A percentile compares a stretch with the other conserved stretches of the same genome.
phyloP scores from a whole-genome alignment of 805 yeast genomes.

The Wickerhamiella sorbophila region DNA sequence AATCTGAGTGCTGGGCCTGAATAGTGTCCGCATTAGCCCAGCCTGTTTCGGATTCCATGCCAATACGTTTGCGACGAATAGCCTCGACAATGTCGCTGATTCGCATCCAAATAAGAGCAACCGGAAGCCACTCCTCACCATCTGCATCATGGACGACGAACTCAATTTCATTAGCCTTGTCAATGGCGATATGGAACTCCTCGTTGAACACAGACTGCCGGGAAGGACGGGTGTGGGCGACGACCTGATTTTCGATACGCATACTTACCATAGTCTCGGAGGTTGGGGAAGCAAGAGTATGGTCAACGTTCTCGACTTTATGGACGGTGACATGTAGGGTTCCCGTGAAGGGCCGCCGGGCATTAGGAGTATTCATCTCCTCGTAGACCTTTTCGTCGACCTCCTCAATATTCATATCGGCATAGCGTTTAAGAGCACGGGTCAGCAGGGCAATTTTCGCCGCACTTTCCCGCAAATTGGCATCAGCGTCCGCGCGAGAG shows the following conservation, averaged over 20 bases:
- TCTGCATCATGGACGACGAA: slow-evolving; percentile 72
- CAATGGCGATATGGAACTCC: slow-evolving; percentile 64
- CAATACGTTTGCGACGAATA: slow-evolving; percentile 74
- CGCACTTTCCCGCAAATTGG: slow-evolving; percentile 70
- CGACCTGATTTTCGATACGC: slow-evolving; percentile 82
- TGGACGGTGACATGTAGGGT: slow-evolving; percentile 55
- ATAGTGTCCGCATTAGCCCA: slow-evolving; percentile 65
- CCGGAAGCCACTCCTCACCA: slow-evolving; percentile 53
- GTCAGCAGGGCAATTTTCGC: slow-evolving; percentile 73
- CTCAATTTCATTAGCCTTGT: slow-evolving; percentile 85
- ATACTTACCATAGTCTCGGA: slow-evolving; percentile 68
- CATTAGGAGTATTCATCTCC: slow-evolving; percentile 39
- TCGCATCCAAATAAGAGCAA: slow-evolving; percentile 83
- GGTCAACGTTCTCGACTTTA: slow-evolving; percentile 81
- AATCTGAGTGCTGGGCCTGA: slow-evolving; percentile 27
- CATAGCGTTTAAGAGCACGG: slow-evolving; percentile 73
- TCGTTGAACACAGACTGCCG: slow-evolving; percentile 68
- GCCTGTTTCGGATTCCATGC: slow-evolving; percentile 34
- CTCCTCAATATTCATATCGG: slow-evolving; percentile 57
- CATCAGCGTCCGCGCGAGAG: slow-evolving; percentile 75
- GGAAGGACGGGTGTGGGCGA: slow-evolving; percentile 51
- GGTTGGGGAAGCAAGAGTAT: slow-evolving; percentile 63
- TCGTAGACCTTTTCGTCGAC: slow-evolving; percentile 8
- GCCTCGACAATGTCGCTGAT: slow-evolving; percentile 90
- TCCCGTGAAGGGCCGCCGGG: slow-evolving; percentile 78